A percentile compares a stretch with the other conserved stretches of the same genome.
phyloP scores from a whole-genome alignment of 805 yeast genomes.

The Kregervanrija fluxuum region DNA sequence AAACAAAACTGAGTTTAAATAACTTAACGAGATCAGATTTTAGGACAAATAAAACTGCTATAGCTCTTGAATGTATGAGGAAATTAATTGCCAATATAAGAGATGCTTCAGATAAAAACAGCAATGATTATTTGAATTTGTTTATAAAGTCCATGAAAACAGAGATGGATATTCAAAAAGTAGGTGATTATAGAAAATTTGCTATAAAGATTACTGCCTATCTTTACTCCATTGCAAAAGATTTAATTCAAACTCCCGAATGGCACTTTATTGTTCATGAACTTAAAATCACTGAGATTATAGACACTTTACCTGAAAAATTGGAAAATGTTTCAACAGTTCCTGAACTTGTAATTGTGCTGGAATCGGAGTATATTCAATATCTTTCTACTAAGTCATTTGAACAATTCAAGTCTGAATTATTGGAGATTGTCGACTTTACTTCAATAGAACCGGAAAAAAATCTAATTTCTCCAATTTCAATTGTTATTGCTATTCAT shows the following conservation, averaged over 20 bases:
- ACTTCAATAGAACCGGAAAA: neutral
- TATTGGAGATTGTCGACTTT: neutral
- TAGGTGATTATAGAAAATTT: constrained; percentile 9
- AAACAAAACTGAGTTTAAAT: too few relatives aligned
- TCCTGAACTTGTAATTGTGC: constrained; percentile 14
- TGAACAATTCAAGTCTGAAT: constrained; percentile 7
- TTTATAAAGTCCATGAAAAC: too few relatives aligned
- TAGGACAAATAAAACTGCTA: too few relatives aligned
- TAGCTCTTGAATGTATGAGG: too few relatives aligned
- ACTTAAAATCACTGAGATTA: constrained; percentile 7
- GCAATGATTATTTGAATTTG: too few relatives aligned
- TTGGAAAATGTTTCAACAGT: constrained; percentile 17
- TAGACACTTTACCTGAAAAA: constrained; percentile 15
- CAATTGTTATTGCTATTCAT: neutral
- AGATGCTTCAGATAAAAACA: too few relatives aligned
- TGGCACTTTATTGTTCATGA: constrained; percentile 11
- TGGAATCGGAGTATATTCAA: constrained; percentile 17
- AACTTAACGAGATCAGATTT: too few relatives aligned
- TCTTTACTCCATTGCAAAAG: constrained; percentile 18
- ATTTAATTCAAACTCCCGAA: constrained; percentile 14
- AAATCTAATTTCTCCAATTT: neutral
- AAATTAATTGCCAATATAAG: too few relatives aligned
- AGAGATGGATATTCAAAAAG: too few relatives aligned
- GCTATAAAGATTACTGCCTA: constrained; percentile 17
- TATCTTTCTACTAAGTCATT: constrained; percentile 11